Percentiles rank a stretch among this genome's conserved stretches.
Evolutionary conservation across 345 rosid genomes (phyloP).

Genomic region (Populus pruinosa): DNA sequence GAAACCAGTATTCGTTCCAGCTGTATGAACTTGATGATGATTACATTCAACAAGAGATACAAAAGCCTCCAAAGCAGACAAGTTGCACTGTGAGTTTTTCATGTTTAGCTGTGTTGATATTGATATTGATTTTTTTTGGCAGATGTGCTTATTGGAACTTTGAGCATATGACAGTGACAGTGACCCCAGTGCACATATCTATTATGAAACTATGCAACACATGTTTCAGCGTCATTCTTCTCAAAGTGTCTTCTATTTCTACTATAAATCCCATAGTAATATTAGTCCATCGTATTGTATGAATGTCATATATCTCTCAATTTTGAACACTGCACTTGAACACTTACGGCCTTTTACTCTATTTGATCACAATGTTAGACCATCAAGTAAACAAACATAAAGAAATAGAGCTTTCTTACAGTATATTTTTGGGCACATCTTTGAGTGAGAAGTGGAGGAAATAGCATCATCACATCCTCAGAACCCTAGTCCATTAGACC

Average conservation of each 20-base stretch:
- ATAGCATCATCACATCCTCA: constrained; percentile 75
- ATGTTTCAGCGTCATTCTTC: not conserved
- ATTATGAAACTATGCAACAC: not conserved
- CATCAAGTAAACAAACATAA: not conserved
- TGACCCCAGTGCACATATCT: not conserved
- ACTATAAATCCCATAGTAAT: not conserved
- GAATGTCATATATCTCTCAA: not conserved
- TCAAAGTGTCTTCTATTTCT: not conserved
- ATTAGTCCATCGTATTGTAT: not conserved
- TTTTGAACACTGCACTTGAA: not conserved
- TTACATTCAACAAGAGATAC: constrained; percentile 82
- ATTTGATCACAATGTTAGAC: not conserved
- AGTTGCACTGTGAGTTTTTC: constrained; percentile 66
- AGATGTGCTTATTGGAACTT: not conserved
- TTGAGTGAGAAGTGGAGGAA: constrained; percentile 82
- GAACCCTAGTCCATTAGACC: constrained; percentile 62
- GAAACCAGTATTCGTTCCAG: constrained; percentile 69
- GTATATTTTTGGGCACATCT: constrained; percentile 72
- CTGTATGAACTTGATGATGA: constrained; percentile 85
- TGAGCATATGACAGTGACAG: not conserved
- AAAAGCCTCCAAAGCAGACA: constrained; percentile 61
- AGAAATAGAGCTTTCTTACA: constrained; percentile 40
- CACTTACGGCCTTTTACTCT: not conserved
- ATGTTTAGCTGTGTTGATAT: constrained; percentile 1
- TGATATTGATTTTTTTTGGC: not conserved